Conservation (phyloP, 225 moss, liverwort and hornwort genomes). For the Pleurozium schreberi region DNA sequence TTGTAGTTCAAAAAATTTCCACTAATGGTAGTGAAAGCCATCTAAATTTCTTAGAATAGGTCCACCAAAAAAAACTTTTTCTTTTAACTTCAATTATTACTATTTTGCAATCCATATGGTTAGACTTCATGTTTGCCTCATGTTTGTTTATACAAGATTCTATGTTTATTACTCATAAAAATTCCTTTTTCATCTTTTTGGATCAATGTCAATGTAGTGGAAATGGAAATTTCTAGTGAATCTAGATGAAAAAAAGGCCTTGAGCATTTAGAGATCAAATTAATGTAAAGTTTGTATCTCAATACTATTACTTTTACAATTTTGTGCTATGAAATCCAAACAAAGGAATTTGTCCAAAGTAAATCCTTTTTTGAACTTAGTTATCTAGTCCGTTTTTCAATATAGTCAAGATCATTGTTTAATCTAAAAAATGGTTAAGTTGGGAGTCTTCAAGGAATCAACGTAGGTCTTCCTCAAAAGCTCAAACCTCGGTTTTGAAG, state of each 20-base stretch:
- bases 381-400: not conserved
- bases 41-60: not conserved
- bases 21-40: not conserved
- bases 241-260: not conserved
- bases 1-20: not conserved
- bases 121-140: not conserved
- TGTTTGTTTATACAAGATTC: not conserved
- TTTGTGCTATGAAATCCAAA: not conserved
- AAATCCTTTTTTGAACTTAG: not conserved
- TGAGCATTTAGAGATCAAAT: fast-evolving
- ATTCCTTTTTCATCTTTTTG: not conserved
- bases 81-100: not conserved
- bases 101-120: fast-evolving
- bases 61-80: too few relatives aligned
- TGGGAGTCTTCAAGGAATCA: not conserved
- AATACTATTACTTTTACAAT: not conserved
- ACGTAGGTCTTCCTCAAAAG: not conserved
- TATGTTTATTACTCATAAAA: not conserved
- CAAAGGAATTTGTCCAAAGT: not conserved
- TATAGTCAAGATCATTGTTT: not conserved
- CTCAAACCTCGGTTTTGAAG: not conserved
- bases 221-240: not conserved
- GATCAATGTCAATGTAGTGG: not conserved
- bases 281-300: not conserved
- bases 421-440: not conserved